These are phyloP conservation scores for Neonectria neomacrospora DNA, from an alignment of 2,329 filamentous ascomycete genomes.

Conservation along the genomic window DNA sequence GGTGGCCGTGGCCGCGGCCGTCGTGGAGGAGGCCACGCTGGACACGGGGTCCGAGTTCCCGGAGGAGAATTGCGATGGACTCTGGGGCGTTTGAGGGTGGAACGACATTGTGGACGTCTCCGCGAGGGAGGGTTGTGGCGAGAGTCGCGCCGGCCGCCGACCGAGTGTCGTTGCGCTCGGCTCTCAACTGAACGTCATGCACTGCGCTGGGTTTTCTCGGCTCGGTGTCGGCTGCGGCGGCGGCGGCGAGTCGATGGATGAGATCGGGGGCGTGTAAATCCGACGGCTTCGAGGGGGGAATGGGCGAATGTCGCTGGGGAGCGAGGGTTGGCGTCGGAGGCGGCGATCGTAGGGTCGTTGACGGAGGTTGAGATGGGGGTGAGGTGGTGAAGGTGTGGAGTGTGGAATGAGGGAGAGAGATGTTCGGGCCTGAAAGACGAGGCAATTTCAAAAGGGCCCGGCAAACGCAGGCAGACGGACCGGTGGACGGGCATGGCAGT, in stretches of 20 bases:
- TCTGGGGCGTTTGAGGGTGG: constrained; percentile 75
- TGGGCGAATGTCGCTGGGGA: constrained; percentile 40
- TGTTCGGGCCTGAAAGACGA: constrained; percentile 49
- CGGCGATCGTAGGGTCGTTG: constrained; percentile 41
- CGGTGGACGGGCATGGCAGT: constrained; percentile 26
- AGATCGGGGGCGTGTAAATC: constrained; percentile 22
- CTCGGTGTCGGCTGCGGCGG: constrained; percentile 36
- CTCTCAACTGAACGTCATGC: constrained; percentile 48
- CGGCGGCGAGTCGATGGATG: constrained; percentile 25
- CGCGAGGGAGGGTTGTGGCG: constrained; percentile 45
- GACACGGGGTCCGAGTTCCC: constrained; percentile 63
- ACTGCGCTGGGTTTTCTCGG: constrained; percentile 45
- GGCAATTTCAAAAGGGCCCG: constrained; percentile 41
- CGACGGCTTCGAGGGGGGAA: constrained; percentile 32
- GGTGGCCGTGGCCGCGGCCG: constrained; percentile 60
- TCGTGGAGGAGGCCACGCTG: constrained; percentile 64
- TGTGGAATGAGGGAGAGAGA: constrained; percentile 46
- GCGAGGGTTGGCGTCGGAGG: constrained; percentile 42
- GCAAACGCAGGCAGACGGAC: constrained; percentile 25
- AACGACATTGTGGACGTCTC: constrained; percentile 68
- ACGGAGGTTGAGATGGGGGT: constrained; percentile 45
- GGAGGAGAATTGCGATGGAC: constrained; percentile 70
- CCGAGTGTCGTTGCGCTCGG: constrained; percentile 49
- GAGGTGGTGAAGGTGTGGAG: constrained; percentile 46
- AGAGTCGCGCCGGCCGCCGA: constrained; percentile 50